Evolutionary conservation across 352 stramenopile genomes (phyloP), one percentile per base, ranked within the genome.

Genomic region (Globisporangium lucens): DNA sequence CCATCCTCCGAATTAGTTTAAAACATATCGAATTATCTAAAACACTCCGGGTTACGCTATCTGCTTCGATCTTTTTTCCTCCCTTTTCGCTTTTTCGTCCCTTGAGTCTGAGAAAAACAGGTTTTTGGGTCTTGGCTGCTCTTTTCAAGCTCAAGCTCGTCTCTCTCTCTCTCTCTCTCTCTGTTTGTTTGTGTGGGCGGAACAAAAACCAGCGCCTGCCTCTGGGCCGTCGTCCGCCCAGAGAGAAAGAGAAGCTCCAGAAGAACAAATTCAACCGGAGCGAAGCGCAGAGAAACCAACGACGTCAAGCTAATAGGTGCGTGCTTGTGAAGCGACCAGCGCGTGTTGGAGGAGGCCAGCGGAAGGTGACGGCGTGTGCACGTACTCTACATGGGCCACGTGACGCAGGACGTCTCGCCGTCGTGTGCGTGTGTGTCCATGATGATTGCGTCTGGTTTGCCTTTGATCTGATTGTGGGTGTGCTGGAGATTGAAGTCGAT

Each of bases 181-280:
- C 20, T 60, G 27, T 2, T 56, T 59, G 53, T 59, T 62, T 61
- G 33, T 62, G 35, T 62, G 57, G 57, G 57, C 27, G 57, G 57
- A 63, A 63, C 57, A 63, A 63, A 63, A 63, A 53, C 55, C 57
- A 38, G 57, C 51, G 24, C 57, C 35, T 43, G n/a, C 22, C 57
- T 52, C 57, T 24, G 24, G 30, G 27, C 35, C n/a, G 49, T 24
- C 57, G 49, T 43, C 47, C n/a, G 22, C 57, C 15, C 36, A 46
- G 27, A 63, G 36, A 63, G 41, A 62, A 62, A 33, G 29, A 36
- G 33, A 46, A 46, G 41, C 35, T 51, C 24, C 57, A 63, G 36
- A 63, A 63, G 57, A 63, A 60, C 30, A 51, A 51, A 51, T 51
- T 51, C 43, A 46, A 60, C 55, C 30, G 30, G 46, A 60, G 53